Base-by-base conservation (phyloP, 768 basidiomycete species). In the Pleurotus tuoliensis region DNA sequence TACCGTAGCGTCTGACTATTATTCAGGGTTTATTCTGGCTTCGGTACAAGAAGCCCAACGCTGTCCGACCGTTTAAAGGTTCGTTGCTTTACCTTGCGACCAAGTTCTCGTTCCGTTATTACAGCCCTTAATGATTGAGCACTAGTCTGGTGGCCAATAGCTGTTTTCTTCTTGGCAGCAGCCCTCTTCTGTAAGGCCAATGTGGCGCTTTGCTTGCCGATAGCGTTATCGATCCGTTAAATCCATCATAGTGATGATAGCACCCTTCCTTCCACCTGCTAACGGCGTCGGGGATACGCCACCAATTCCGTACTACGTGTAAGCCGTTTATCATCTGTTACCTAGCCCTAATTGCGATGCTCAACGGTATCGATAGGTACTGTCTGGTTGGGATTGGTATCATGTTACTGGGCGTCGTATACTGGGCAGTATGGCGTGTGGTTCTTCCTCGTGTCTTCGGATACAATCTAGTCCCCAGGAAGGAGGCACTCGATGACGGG, bases 271-370 rank as follows among this genome's bases (percentile, higher is more conserved):
- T 6, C 76, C 61, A 20, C 84, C 84, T 3, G 71, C 80, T 0
- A 80, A 80, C 58, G 72, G 76, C 15, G 73, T 80, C 1, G 84
- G 83, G 11, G 82, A 86, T 59, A 83, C 83, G 0, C 82, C 82
- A 11, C 81, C 84, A 12, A 62, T 85, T 38, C 82, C 83, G 2
- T 84, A 84, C 57, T 84, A 83, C 63, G 62, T 83, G 76, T 78
- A 56, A 12, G 62, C 20, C 20, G 15, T 20, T 61, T 57, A 18
- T 9, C 6, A 8, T 4, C 16, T 37, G 3, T 4, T 15, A 12
- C 16, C 18, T 5, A 38, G 16, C 7, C 11, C 16, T 16, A 16
- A 34, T 44, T 5, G 5, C n/a, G 43, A 1, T 7, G 2, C 16
- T n/a, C 9, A 40, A 5, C 11, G 11, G 22, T 6, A 24, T n/a